Evolutionary conservation across 129 eudicot genomes (phyloP).

Genomic region (Flaveria robusta): DNA sequence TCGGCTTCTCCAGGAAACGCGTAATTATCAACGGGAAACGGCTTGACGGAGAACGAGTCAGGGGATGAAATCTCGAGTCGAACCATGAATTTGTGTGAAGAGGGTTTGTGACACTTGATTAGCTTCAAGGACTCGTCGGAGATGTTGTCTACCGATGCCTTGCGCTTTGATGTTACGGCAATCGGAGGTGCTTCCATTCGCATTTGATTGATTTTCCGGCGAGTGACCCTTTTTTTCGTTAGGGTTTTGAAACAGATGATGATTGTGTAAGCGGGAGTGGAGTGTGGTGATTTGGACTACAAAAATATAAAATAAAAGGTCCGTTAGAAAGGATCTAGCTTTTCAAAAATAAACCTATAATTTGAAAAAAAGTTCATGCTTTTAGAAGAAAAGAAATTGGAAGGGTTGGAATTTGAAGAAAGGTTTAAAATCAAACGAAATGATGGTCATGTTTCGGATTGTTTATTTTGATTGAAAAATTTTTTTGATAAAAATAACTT

Average conservation of each 20-base stretch:
- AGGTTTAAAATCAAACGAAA: too few species aligned
- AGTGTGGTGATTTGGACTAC: conserved; percentile 17
- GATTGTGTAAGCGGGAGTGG: conserved; percentile 24
- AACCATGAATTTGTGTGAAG: conserved; percentile 50
- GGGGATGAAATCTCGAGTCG: conserved; percentile 79
- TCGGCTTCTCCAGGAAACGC: conserved; percentile 59
- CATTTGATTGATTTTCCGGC: conserved; percentile 44
- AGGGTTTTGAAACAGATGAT: conserved; percentile 35
- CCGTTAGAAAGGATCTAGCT: background rate
- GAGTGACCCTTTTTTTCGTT: conserved; percentile 43
- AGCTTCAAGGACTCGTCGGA: conserved; percentile 37
- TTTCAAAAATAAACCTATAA: background rate
- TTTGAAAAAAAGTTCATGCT: too few species aligned
- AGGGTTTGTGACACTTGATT: conserved; percentile 68
- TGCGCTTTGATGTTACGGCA: conserved; percentile 70
- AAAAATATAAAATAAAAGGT: background rate
- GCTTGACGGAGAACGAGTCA: conserved; percentile 78
- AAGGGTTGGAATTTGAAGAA: too few species aligned
- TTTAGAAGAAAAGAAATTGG: too few species aligned
- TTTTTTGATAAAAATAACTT: too few species aligned
- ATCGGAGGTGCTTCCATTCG: conserved; percentile 58
- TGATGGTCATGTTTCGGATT: too few species aligned
- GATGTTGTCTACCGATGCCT: conserved; percentile 36
- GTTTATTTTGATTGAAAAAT: too few species aligned
- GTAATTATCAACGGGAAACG: conserved; percentile 48